Evolutionary conservation across 768 basidiomycete species (phyloP).

Genomic region (Boletus tomentosulus): DNA sequence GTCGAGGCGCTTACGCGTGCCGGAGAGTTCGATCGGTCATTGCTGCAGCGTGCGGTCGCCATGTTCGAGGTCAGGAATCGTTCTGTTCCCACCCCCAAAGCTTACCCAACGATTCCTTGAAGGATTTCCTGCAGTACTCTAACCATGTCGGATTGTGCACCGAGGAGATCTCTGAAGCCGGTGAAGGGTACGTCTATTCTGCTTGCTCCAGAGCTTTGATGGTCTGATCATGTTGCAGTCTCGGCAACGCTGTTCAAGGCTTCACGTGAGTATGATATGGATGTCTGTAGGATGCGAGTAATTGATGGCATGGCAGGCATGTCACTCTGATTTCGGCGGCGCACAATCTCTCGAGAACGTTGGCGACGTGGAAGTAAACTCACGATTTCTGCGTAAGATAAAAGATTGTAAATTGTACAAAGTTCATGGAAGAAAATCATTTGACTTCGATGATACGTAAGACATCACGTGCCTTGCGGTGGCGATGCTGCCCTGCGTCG

Average conservation of each 20-base stretch:
- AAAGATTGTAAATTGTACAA: not conserved
- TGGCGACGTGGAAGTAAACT: slow-evolving; percentile 13
- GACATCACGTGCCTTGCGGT: too few species aligned
- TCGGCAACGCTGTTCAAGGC: slow-evolving; percentile 86
- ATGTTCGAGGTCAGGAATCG: slow-evolving; percentile 80
- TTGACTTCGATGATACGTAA: too few species aligned
- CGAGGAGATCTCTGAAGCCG: slow-evolving; percentile 81
- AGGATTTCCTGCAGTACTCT: slow-evolving; percentile 77
- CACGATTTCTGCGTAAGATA: not conserved
- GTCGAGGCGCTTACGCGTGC: slow-evolving; percentile 88
- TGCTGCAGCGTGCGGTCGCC: slow-evolving; percentile 64
- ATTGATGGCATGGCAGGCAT: slow-evolving; percentile 42
- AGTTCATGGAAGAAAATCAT: not conserved
- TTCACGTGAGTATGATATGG: slow-evolving; percentile 61
- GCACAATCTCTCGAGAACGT: slow-evolving; percentile 74
- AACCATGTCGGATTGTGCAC: slow-evolving; percentile 88
- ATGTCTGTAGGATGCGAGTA: not conserved
- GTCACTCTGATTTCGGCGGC: slow-evolving; percentile 84
- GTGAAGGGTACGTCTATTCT: slow-evolving; percentile 63
- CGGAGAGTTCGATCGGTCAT: slow-evolving; percentile 66
- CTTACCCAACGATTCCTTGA: slow-evolving; percentile 1
- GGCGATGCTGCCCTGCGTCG: not conserved
- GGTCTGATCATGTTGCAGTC: slow-evolving; percentile 35
- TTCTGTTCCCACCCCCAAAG: not conserved
- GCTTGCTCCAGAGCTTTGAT: not conserved